These are phyloP conservation scores for Phialemonium atrogriseum DNA, from an alignment of 2,329 filamentous ascomycete genomes.

Conservation along the genomic window DNA sequence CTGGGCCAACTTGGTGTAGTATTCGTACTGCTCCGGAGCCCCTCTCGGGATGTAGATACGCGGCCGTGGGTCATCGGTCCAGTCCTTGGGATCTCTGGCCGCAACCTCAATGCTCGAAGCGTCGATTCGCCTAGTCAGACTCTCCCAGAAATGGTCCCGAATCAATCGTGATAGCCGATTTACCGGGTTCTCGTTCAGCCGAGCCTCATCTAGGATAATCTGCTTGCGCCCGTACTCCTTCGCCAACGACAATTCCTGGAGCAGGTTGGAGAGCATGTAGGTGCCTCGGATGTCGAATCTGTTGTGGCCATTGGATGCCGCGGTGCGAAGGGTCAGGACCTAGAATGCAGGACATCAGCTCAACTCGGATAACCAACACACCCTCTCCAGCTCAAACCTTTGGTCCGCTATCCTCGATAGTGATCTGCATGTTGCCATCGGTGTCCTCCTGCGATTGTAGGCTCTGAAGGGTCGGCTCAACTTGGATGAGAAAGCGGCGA, in stretches of 20 bases:
- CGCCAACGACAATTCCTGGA: slow-evolving; percentile 89
- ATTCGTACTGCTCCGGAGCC: slow-evolving; percentile 80
- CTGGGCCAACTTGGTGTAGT: slow-evolving; percentile 73
- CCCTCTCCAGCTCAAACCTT: slow-evolving; percentile 53
- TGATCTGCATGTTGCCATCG: slow-evolving; percentile 92
- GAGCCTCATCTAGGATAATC: slow-evolving; percentile 83
- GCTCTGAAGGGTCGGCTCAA: slow-evolving; percentile 72
- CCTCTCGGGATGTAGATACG: slow-evolving; percentile 85
- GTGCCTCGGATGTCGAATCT: slow-evolving; percentile 88
- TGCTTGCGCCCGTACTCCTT: slow-evolving; percentile 84
- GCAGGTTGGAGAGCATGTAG: slow-evolving; percentile 93
- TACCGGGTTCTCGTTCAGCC: slow-evolving; percentile 92
- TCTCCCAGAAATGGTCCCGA: slow-evolving; percentile 85
- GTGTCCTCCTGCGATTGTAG: slow-evolving; percentile 84
- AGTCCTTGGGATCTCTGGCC: slow-evolving; percentile 87
- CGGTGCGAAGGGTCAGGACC: slow-evolving; percentile 77
- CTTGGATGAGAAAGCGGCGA: slow-evolving; percentile 78
- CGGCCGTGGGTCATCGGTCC: slow-evolving; percentile 81
- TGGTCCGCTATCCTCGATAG: slow-evolving; percentile 88
- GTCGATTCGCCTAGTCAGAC: slow-evolving; percentile 83
- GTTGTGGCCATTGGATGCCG: slow-evolving; percentile 77
- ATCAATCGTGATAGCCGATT: slow-evolving; percentile 80
- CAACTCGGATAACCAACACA: slow-evolving; percentile 2
- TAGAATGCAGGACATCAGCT: slow-evolving; percentile 21
- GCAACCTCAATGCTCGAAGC: slow-evolving; percentile 79